Percentiles rank a stretch among this genome's conserved stretches.
Evolutionary conservation across 805 yeast genomes (phyloP).

Genomic region (Starmerella lactis-condensi): DNA sequence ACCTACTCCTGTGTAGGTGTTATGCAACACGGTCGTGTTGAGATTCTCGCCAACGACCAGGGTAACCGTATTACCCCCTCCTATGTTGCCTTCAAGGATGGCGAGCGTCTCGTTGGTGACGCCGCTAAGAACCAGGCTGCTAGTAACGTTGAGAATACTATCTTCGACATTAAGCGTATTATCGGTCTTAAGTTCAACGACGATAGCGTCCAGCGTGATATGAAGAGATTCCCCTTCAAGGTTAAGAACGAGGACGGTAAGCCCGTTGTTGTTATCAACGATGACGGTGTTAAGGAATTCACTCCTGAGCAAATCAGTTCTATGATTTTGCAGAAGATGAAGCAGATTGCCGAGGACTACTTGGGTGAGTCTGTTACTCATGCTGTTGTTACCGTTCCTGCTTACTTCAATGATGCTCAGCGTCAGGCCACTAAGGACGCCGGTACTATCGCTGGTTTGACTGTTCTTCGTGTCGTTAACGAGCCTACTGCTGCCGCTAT

Average conservation of each 20-base stretch:
- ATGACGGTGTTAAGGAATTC: slow-evolving; percentile 53
- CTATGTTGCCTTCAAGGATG: slow-evolving; percentile 79
- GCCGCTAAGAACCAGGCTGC: slow-evolving; percentile 95
- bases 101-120: slow-evolving; percentile 86
- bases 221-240: slow-evolving; percentile 65
- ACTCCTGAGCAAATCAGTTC: slow-evolving; percentile 88
- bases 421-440: slow-evolving; percentile 91
- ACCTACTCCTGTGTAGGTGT: slow-evolving; percentile 94
- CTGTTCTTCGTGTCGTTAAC: slow-evolving; percentile 72
- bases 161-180: slow-evolving; percentile 80
- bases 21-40: slow-evolving; percentile 69
- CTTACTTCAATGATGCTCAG: slow-evolving; percentile 84
- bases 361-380: slow-evolving; percentile 69
- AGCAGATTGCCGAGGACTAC: slow-evolving; percentile 77
- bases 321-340: slow-evolving; percentile 84
- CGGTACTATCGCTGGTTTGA: slow-evolving; percentile 78
- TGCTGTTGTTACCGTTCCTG: slow-evolving; percentile 86
- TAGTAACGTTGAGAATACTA: slow-evolving; percentile 66
- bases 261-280: slow-evolving; percentile 64
- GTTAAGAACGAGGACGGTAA: slow-evolving; percentile 55
- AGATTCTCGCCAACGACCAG: slow-evolving; percentile 86
- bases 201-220: slow-evolving; percentile 58
- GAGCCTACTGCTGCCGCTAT: slow-evolving; percentile 97
- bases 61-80: slow-evolving; percentile 96
- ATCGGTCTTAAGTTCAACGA: slow-evolving; percentile 71